A percentile compares a stretch with the other conserved stretches of the same genome.
These are phyloP conservation scores for Aspergillus indologenus DNA, from an alignment of 495 filamentous ascomycete species.

Conservation along the genomic window DNA sequence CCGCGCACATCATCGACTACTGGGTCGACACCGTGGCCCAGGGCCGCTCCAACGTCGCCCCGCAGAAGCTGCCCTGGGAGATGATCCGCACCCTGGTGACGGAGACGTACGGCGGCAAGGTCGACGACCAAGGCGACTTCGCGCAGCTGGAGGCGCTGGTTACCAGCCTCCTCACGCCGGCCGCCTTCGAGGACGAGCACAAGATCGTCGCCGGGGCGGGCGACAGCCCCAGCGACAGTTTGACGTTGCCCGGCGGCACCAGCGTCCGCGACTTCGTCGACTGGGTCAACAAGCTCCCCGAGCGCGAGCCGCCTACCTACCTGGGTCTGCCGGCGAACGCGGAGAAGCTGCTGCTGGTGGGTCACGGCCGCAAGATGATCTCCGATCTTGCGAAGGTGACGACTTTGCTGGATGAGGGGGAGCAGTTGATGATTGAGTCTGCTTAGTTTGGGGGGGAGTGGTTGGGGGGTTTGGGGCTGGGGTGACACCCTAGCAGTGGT, in stretches of 20 bases:
- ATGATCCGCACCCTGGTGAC: slow-evolving; percentile 90
- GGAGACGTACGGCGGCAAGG: slow-evolving; percentile 96
- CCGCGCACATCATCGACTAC: slow-evolving; percentile 89
- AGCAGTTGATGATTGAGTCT: slow-evolving; percentile 78
- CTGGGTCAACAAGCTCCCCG: slow-evolving; percentile 89
- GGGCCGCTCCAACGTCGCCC: slow-evolving; percentile 86
- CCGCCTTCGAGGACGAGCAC: slow-evolving; percentile 88
- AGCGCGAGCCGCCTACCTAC: slow-evolving; percentile 95
- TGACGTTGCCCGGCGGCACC: slow-evolving; percentile 76
- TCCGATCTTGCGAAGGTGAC: slow-evolving; percentile 78
- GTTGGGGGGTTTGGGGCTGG: not conserved
- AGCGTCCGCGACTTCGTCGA: slow-evolving; percentile 80
- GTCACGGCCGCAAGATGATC: slow-evolving; percentile 82
- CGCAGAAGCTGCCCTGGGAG: slow-evolving; percentile 92
- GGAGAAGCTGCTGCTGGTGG: slow-evolving; percentile 91
- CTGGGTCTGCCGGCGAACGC: slow-evolving; percentile 94
- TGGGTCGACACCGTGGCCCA: slow-evolving; percentile 84
- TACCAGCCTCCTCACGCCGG: slow-evolving; percentile 70
- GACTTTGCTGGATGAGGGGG: slow-evolving; percentile 86
- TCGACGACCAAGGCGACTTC: slow-evolving; percentile 91
- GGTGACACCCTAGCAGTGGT: no score
- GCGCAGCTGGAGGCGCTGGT: slow-evolving; percentile 67
- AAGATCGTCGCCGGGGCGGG: slow-evolving; percentile 71
- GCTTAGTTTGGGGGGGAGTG: slow-evolving; percentile 12
- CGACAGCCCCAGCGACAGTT: slow-evolving; percentile 49